Evolutionary conservation across 805 yeast species (phyloP).

Genomic region (Wickerhamiella siamensis): DNA sequence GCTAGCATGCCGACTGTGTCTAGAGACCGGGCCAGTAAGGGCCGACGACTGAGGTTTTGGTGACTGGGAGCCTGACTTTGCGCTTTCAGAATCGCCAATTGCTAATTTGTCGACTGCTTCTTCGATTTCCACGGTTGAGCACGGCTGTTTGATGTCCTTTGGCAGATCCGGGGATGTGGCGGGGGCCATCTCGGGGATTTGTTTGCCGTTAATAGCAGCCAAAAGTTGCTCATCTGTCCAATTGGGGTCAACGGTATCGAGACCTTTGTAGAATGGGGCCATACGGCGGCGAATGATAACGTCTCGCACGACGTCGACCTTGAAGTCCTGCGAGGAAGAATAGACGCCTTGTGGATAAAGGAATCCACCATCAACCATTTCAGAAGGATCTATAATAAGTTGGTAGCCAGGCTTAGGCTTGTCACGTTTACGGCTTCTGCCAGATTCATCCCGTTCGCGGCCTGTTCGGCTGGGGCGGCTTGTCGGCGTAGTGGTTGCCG

Average conservation of each 20-base stretch:
- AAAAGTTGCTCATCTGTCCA: conserved; percentile 65
- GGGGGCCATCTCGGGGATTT: not conserved
- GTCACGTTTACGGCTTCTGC: conserved; percentile 7
- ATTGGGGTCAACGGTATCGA: conserved; percentile 57
- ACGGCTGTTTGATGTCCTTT: not conserved
- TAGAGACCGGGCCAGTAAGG: not conserved
- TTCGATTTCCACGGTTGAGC: not conserved
- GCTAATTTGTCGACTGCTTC: not conserved
- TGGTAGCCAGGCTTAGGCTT: conserved; percentile 10
- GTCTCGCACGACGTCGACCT: conserved; percentile 55
- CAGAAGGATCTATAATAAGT: conserved; percentile 26
- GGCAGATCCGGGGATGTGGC: not conserved
- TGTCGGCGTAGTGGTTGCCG: conserved; percentile 2
- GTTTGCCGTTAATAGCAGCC: conserved; percentile 20
- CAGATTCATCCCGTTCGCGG: conserved; percentile 3
- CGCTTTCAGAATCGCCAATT: not conserved
- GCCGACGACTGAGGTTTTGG: not conserved
- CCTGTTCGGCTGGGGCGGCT: conserved; percentile 8
- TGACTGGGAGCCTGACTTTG: not conserved
- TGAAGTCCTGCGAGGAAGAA: conserved; percentile 58
- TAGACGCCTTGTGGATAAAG: conserved; percentile 87
- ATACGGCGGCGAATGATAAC: conserved; percentile 55
- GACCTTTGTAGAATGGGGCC: conserved; percentile 84
- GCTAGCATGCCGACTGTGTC: not conserved
- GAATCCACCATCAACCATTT: conserved; percentile 86